Percentiles rank a stretch among this genome's conserved stretches.
phyloP scores from a whole-genome alignment of 2,329 filamentous ascomycete genomes.

The Nakataea oryzae region DNA sequence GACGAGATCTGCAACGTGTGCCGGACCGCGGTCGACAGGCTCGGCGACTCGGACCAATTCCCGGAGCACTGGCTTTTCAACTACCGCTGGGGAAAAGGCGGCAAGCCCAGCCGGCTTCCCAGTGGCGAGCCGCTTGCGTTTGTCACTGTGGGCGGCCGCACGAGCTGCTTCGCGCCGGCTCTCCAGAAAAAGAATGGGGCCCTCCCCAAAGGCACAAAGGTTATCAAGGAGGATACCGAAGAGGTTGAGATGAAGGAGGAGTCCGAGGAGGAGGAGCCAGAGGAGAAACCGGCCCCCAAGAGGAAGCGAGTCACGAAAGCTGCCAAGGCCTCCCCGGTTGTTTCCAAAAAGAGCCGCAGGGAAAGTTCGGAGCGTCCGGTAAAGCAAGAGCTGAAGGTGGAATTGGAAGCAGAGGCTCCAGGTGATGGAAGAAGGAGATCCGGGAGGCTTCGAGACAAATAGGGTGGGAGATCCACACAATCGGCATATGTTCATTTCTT shows the following conservation, averaged over 20 bases:
- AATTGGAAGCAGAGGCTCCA: neutral
- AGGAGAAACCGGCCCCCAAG: neutral
- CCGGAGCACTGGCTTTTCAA: conserved; percentile 83
- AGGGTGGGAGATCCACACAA: neutral
- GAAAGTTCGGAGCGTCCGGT: neutral
- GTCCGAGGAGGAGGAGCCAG: conserved; percentile 15
- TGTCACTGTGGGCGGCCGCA: conserved; percentile 81
- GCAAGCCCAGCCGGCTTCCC: conserved; percentile 59
- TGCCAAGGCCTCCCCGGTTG: neutral
- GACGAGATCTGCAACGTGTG: conserved; percentile 69
- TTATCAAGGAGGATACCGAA: conserved; percentile 31
- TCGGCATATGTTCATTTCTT: too few species aligned
- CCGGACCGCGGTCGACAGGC: conserved; percentile 62
- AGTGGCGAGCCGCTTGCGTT: conserved; percentile 79
- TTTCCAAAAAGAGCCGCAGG: neutral
- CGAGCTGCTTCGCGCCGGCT: conserved; percentile 77
- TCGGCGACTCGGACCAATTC: conserved; percentile 77
- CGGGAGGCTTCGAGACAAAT: neutral
- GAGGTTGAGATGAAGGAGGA: conserved; percentile 14
- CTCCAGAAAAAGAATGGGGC: conserved; percentile 69
- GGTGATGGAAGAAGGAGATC: neutral
- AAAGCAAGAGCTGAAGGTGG: neutral
- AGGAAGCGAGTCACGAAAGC: neutral
- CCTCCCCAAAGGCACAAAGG: conserved; percentile 17
- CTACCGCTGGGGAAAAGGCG: conserved; percentile 77